Evolutionary conservation across 495 filamentous ascomycete genomes (phyloP).

Genomic region (Paragyromitra xinjiangensis): DNA sequence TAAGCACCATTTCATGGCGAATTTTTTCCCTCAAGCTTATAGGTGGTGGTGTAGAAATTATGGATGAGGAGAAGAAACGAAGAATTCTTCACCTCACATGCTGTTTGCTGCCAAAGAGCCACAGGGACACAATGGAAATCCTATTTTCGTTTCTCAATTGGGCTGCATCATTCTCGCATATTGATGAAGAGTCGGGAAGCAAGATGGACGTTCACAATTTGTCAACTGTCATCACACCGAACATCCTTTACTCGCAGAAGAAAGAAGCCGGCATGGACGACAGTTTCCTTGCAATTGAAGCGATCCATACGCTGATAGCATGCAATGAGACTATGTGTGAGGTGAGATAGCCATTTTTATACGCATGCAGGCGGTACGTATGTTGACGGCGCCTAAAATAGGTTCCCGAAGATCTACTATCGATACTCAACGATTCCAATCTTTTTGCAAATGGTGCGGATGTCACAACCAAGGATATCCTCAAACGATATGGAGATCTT

Average conservation of each 20-base stretch:
- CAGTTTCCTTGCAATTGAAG: constrained; percentile 91
- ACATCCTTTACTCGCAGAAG: constrained; percentile 80
- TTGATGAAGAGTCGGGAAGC: constrained; percentile 88
- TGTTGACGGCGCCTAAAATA: constrained; percentile 58
- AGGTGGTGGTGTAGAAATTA: constrained; percentile 68
- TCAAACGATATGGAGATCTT: constrained; percentile 86
- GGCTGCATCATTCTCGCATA: constrained; percentile 94
- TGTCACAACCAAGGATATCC: constrained; percentile 94
- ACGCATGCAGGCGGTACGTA: not conserved
- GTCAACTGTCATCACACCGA: constrained; percentile 97
- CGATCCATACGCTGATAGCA: constrained; percentile 85
- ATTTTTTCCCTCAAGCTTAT: constrained; percentile 24
- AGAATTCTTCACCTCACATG: constrained; percentile 90
- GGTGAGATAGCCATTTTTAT: constrained; percentile 66
- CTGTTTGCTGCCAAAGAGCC: constrained; percentile 89
- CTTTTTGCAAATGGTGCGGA: constrained; percentile 84
- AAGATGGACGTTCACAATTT: constrained; percentile 99
- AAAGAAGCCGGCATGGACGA: constrained; percentile 73
- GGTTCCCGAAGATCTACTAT: constrained; percentile 92
- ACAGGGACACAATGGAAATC: constrained; percentile 94
- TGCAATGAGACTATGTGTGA: constrained; percentile 97
- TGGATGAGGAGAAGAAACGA: constrained; percentile 80
- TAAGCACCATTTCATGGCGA: constrained; percentile 59
- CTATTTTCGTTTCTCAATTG: constrained; percentile 97
- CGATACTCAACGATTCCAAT: constrained; percentile 80